Conservation (phyloP, 768 basidiomycete genomes). For the Amanita brunnescens region DNA sequence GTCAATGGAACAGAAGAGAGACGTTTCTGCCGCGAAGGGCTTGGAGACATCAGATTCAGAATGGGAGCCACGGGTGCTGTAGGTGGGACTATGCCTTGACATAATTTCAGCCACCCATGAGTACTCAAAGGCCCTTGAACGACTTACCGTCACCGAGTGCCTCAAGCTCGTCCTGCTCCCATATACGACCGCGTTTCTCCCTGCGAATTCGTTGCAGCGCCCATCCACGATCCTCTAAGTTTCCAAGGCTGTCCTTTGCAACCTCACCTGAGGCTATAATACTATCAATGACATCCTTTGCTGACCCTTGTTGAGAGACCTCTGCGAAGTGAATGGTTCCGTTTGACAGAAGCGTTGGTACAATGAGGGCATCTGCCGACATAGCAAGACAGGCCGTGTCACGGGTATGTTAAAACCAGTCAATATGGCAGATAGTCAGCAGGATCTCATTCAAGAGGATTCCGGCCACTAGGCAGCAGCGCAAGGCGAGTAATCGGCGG, state of each 20-base stretch:
- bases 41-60: slow-evolving; percentile 30
- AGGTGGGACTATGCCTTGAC: slow-evolving; percentile 41
- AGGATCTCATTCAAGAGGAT: background rate
- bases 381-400: slow-evolving; percentile 5
- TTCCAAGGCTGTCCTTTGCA: slow-evolving; percentile 45
- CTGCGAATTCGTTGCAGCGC: slow-evolving; percentile 55
- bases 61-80: slow-evolving; percentile 43
- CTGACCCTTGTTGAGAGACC: slow-evolving; percentile 41
- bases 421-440: background rate
- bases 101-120: background rate
- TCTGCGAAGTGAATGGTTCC: slow-evolving; percentile 58
- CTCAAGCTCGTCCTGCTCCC: slow-evolving; percentile 68
- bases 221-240: slow-evolving; percentile 54
- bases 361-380: slow-evolving; percentile 26
- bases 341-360: slow-evolving; percentile 51
- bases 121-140: background rate
- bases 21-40: slow-evolving; percentile 32
- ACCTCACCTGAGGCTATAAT: slow-evolving; percentile 42
- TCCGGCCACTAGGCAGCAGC: background rate
- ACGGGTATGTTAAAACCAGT: background rate
- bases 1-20: slow-evolving; percentile 69
- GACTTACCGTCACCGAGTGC: slow-evolving; percentile 52
- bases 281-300: slow-evolving; percentile 49
- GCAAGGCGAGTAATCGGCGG: background rate
- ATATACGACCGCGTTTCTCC: slow-evolving; percentile 49